phyloP scores from a whole-genome alignment of 257 asterid species.

The Echites panduratus region DNA sequence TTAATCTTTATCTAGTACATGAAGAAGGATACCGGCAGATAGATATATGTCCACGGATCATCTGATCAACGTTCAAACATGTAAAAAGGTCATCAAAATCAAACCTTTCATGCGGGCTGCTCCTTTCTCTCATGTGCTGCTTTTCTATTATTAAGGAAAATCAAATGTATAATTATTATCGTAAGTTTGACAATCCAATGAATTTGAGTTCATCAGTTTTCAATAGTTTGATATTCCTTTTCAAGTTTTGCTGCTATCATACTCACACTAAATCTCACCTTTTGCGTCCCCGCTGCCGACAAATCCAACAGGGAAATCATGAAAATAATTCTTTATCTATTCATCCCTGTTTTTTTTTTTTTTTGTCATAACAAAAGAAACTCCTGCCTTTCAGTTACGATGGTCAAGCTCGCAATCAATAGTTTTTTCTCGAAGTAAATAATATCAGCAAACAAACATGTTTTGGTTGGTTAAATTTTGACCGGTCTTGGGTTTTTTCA shows the following conservation, averaged over 20 bases:
- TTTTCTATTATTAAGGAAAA: background rate
- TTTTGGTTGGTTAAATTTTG: background rate
- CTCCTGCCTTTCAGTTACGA: background rate
- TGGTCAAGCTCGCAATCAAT: background rate
- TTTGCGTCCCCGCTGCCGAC: conserved; percentile 8
- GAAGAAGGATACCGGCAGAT: too few species aligned
- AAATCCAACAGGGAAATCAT: background rate
- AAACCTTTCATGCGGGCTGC: background rate
- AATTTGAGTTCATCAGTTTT: background rate
- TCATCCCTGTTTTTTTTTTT: too few species aligned
- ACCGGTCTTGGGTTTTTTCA: background rate
- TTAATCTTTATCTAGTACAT: background rate
- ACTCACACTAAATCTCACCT: background rate
- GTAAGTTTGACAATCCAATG: background rate
- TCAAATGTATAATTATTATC: background rate
- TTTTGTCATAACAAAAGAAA: background rate
- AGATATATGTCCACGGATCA: background rate
- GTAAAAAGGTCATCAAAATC: background rate
- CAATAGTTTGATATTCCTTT: background rate
- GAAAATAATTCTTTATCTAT: background rate
- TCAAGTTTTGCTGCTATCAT: background rate
- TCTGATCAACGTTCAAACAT: background rate
- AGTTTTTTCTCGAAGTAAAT: background rate
- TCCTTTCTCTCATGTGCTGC: background rate
- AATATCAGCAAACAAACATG: background rate